Evolutionary conservation across 176 grass and related monocot species (phyloP).

Genomic region (Eragrostis curvula): DNA sequence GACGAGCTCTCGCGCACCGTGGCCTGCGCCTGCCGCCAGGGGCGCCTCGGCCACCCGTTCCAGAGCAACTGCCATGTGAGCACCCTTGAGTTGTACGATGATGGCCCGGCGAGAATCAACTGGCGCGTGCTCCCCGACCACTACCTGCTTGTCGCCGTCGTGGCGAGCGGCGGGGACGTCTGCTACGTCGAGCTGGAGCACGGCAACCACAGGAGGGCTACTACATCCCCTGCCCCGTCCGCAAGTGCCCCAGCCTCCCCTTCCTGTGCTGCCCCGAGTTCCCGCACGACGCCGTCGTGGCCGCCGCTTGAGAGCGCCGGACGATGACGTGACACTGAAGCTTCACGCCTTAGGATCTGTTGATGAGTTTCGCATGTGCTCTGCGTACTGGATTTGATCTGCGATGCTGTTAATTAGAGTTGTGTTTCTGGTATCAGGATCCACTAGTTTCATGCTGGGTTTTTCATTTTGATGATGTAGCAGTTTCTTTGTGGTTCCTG

Average conservation of each 20-base stretch:
- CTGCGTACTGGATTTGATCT: background rate
- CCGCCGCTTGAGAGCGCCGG: background rate
- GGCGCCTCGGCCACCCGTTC: background rate
- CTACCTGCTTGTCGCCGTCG: background rate
- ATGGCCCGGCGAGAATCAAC: background rate
- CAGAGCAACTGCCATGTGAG: background rate
- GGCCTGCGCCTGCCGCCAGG: background rate
- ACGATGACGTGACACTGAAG: too few relatives aligned
- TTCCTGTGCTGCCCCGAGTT: background rate
- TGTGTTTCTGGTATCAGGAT: too few relatives aligned
- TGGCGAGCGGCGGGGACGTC: background rate
- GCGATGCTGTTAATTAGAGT: background rate
- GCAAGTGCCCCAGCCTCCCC: background rate
- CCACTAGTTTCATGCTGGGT: too few relatives aligned
- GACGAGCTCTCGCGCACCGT: background rate
- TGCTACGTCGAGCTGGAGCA: background rate
- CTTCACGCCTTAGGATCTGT: background rate
- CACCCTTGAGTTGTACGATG: background rate
- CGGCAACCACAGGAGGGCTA: background rate
- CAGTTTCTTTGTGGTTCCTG: too few relatives aligned
- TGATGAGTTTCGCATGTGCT: background rate
- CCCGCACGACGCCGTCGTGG: background rate
- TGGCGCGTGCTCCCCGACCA: background rate
- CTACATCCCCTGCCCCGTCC: background rate
- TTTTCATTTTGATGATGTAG: too few relatives aligned